Evolutionary conservation across 2,329 filamentous ascomycete genomes (phyloP).

Genomic region (Graphiopsis chlorocephala): DNA sequence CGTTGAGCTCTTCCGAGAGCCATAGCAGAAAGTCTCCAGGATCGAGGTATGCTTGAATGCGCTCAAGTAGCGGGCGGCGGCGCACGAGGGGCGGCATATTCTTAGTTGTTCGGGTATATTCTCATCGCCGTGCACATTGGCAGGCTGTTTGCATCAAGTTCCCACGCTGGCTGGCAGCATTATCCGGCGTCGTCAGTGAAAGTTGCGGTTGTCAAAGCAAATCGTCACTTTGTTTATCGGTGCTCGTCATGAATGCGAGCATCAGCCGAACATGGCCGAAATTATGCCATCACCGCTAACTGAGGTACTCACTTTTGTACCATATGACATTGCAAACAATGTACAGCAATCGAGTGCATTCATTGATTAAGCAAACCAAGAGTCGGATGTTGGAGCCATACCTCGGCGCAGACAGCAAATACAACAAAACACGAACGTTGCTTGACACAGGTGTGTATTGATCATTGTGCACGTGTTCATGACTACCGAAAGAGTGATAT

Average conservation of each 20-base stretch:
- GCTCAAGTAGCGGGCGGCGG: slow-evolving; percentile 72
- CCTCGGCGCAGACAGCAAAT: background rate
- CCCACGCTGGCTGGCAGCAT: background rate
- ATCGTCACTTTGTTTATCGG: background rate
- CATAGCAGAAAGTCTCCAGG: slow-evolving; percentile 87
- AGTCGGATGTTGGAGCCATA: background rate
- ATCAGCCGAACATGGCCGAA: background rate
- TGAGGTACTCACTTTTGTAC: background rate
- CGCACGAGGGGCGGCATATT: slow-evolving; percentile 77
- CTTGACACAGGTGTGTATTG: background rate
- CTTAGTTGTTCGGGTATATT: background rate
- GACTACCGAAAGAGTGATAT: slow-evolving; percentile 4
- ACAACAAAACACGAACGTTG: background rate
- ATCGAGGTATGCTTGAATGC: slow-evolving; percentile 76
- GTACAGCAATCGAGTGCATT: background rate
- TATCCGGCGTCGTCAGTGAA: background rate
- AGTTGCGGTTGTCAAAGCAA: slow-evolving; percentile 7
- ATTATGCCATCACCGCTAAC: background rate
- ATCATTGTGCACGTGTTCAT: background rate
- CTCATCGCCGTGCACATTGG: background rate
- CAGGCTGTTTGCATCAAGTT: background rate
- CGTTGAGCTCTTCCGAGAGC: slow-evolving; percentile 89
- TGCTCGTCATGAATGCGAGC: background rate
- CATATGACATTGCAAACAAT: background rate
- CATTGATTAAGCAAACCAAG: background rate